Conservation (phyloP, 352 stramenopile species). For the Thraustochytrium sp. region DNA sequence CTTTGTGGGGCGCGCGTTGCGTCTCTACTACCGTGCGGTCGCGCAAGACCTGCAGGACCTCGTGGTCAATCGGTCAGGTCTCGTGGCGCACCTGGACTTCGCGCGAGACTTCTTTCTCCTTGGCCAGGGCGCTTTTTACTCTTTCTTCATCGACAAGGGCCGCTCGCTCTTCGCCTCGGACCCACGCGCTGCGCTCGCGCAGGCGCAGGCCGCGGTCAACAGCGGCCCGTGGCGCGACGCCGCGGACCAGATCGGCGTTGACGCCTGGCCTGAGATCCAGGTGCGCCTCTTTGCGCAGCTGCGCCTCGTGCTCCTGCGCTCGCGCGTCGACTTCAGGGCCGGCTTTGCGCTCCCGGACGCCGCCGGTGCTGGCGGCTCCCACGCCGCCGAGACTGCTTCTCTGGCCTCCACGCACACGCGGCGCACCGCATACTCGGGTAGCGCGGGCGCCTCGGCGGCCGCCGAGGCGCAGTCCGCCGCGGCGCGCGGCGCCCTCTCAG, state of each 20-base stretch:
- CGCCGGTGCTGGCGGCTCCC: not conserved
- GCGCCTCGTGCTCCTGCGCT: not conserved
- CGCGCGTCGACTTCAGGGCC: not conserved
- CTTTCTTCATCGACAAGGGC: slow-evolving; percentile 6
- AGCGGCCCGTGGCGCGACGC: slow-evolving; percentile 6
- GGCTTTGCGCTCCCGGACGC: not conserved
- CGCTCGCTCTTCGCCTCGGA: not conserved
- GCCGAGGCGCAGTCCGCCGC: not conserved
- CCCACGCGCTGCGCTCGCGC: not conserved
- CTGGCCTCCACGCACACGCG: not conserved
- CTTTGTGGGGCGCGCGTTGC: not conserved
- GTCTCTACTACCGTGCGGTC: slow-evolving; percentile 3
- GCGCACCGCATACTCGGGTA: not conserved
- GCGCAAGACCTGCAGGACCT: slow-evolving; percentile 18
- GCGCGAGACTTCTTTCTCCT: slow-evolving; percentile 34
- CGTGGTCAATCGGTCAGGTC: not conserved
- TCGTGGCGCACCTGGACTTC: not conserved
- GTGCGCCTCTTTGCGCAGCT: not conserved
- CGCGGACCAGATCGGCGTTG: not conserved
- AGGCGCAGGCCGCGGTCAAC: slow-evolving; percentile 25
- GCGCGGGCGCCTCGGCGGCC: not conserved
- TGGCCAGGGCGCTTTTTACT: slow-evolving; percentile 15
- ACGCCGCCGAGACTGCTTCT: not conserved
- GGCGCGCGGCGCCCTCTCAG: not conserved
- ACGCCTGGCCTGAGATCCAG: not conserved